Percentiles rank a stretch among this genome's conserved stretches.
phyloP scores from a whole-genome alignment of 2,329 filamentous ascomycete species.

The Colletotrichum chrysophilum region DNA sequence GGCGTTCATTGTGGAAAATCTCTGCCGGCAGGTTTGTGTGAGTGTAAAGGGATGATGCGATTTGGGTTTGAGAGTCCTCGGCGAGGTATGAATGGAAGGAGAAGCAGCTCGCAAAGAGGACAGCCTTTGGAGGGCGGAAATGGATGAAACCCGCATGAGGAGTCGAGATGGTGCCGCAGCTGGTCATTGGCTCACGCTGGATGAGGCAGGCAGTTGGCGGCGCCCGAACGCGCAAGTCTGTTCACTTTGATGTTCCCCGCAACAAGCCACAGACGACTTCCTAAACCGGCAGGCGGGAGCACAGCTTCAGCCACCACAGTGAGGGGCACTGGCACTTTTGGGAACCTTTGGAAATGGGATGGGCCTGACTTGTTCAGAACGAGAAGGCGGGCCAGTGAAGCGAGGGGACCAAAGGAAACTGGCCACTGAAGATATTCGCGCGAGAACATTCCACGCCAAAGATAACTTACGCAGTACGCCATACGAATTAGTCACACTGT shows the following conservation, averaged over 20 bases:
- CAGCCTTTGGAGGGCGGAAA: slow-evolving; percentile 39
- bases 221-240: background rate
- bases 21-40: slow-evolving; percentile 16
- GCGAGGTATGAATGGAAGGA: slow-evolving; percentile 1
- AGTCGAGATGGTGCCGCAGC: slow-evolving; percentile 15
- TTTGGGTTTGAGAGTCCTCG: background rate
- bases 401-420: background rate
- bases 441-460: background rate
- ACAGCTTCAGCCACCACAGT: slow-evolving; percentile 10
- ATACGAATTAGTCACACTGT: background rate
- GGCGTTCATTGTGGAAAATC: slow-evolving; percentile 56
- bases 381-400: slow-evolving; percentile 4
- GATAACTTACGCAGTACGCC: background rate
- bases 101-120: slow-evolving; percentile 26
- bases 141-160: slow-evolving; percentile 31
- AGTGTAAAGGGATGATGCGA: background rate
- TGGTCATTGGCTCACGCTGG: slow-evolving; percentile 17
- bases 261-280: background rate
- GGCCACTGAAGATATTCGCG: background rate
- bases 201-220: slow-evolving; percentile 14
- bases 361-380: slow-evolving; percentile 2
- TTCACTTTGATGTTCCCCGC: background rate
- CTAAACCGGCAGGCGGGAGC: background rate
- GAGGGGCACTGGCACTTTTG: slow-evolving; percentile 18
- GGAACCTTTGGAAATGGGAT: slow-evolving; percentile 6